phyloP scores from a whole-genome alignment of 805 yeast genomes.

The Alloascoidea africana region DNA sequence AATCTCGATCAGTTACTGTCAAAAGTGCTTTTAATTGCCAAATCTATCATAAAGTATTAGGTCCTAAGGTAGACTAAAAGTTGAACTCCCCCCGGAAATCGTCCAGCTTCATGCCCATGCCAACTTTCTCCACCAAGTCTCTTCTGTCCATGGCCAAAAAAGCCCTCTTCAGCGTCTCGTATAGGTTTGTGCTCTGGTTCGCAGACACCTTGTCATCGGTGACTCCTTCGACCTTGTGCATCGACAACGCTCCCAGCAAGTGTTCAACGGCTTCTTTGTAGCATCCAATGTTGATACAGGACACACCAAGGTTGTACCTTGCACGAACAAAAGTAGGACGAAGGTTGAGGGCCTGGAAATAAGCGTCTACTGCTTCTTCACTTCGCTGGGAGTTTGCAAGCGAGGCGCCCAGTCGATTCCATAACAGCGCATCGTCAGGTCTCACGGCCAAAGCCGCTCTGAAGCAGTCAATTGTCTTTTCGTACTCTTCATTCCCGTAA shows the following conservation, averaged over 20 bases:
- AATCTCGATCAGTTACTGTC: no score
- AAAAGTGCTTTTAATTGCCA: no score
- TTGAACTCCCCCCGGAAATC: constrained; percentile 64
- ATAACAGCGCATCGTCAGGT: constrained; percentile 80
- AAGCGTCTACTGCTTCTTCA: constrained; percentile 93
- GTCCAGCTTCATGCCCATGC: constrained; percentile 69
- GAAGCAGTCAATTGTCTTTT: constrained; percentile 89
- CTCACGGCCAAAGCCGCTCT: constrained; percentile 72
- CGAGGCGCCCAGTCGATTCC: constrained; percentile 95
- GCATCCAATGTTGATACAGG: constrained; percentile 91
- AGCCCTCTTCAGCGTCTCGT: constrained; percentile 82
- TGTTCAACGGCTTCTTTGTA: constrained; percentile 93
- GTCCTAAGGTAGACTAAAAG: no score
- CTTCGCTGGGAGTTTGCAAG: constrained; percentile 83
- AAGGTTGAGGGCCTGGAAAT: constrained; percentile 73
- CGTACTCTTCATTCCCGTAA: constrained; percentile 86
- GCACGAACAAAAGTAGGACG: constrained; percentile 96
- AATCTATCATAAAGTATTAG: no score
- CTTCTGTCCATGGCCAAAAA: constrained; percentile 88
- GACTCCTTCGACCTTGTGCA: constrained; percentile 78
- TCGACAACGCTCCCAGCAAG: constrained; percentile 68
- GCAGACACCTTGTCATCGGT: constrained; percentile 25
- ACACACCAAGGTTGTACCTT: constrained; percentile 85
- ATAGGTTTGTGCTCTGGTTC: constrained; percentile 59
- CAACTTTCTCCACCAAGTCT: constrained; percentile 68